A percentile compares a stretch with the other conserved stretches of the same genome.
These are phyloP conservation scores for Beauveria asiatica DNA, from an alignment of 2,329 filamentous ascomycete species.

Conservation along the genomic window DNA sequence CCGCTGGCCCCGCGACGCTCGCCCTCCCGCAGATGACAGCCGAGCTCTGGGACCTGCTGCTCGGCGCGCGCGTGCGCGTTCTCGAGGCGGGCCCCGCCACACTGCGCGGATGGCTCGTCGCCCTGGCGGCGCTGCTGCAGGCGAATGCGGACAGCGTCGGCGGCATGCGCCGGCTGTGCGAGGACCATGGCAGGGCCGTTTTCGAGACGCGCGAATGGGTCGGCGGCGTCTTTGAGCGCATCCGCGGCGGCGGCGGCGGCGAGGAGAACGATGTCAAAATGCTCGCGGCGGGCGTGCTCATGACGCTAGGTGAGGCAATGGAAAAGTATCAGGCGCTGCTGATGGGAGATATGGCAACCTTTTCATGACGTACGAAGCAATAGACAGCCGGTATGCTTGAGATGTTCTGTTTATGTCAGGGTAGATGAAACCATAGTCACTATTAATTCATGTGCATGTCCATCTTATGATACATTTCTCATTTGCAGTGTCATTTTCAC, in stretches of 20 bases:
- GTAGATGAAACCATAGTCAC: neutral
- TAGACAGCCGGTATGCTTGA: too few species aligned
- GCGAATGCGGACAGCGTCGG: constrained; percentile 61
- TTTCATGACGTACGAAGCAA: constrained; percentile 10
- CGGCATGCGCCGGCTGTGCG: constrained; percentile 57
- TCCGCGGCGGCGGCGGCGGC: constrained; percentile 39
- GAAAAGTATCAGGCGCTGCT: constrained; percentile 72
- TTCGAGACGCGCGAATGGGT: constrained; percentile 88
- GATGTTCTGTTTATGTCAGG: neutral
- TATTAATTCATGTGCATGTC: neutral
- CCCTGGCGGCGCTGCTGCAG: constrained; percentile 71
- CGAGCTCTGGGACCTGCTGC: constrained; percentile 76
- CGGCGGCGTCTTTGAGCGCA: constrained; percentile 60
- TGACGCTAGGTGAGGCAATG: constrained; percentile 72
- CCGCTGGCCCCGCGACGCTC: constrained; percentile 70
- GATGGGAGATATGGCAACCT: constrained; percentile 58
- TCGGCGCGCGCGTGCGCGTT: constrained; percentile 54
- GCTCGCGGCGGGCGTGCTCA: constrained; percentile 66
- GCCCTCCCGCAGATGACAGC: constrained; percentile 70
- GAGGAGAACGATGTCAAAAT: constrained; percentile 76
- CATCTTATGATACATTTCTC: neutral
- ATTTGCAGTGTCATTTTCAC: neutral
- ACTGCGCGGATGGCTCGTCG: constrained; percentile 67
- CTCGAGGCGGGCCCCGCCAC: constrained; percentile 53
- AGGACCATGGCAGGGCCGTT: constrained; percentile 64